Evolutionary conservation across 805 yeast species (phyloP), one percentile per base, ranked within the genome.

Genomic region (Candida sanyiensis): DNA sequence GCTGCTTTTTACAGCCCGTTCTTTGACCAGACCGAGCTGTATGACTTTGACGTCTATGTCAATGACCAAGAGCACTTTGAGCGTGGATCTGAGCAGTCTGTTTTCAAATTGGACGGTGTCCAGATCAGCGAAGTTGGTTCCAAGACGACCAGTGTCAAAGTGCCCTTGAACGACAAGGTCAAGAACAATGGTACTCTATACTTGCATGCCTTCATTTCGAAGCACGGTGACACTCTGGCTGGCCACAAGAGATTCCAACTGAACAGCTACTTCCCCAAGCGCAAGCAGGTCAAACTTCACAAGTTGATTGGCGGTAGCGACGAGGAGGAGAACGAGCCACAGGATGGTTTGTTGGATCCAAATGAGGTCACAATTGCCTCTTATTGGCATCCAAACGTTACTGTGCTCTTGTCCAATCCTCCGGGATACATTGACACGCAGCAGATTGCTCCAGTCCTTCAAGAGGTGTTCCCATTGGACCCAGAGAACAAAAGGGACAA

Each of bases 331-430:
- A 50, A 33, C 17, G 50, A 48, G 28, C 26, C 26, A 9, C 43
- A 38, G 10, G 47, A 47, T 7, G 51, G 48, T 18, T 42, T 36
- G 4, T 33, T 38, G 16, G 36, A 34, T 16, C 27, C 34, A 10
- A 39, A 15, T 31, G 15, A 9, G 12, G n/a, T 39, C 36, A 42
- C 35, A 4, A 45, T 58, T 19, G 52, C 52, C n/a, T 44, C 63
- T 1, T 62, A 55, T 45, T 62, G 62, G 57, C 63, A 64, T 45
- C 68, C 69, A 17, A 62, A 63, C 34, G 53, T 64, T 18, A 56
- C 63, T 1, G 40, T 65, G 5, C 53, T 52, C 3, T 22, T 64
- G 11, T 48, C 56, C 3, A 37, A 50, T 34, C 48, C 52, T 22
- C 38, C 51, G 18, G 54, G 52, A 21, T 10, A 43, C 12, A 28